Percentiles rank a stretch among this genome's conserved stretches.
Evolutionary conservation across 2,329 filamentous ascomycete genomes (phyloP).

Genomic region (Phyllosticta paracitricarpa): DNA sequence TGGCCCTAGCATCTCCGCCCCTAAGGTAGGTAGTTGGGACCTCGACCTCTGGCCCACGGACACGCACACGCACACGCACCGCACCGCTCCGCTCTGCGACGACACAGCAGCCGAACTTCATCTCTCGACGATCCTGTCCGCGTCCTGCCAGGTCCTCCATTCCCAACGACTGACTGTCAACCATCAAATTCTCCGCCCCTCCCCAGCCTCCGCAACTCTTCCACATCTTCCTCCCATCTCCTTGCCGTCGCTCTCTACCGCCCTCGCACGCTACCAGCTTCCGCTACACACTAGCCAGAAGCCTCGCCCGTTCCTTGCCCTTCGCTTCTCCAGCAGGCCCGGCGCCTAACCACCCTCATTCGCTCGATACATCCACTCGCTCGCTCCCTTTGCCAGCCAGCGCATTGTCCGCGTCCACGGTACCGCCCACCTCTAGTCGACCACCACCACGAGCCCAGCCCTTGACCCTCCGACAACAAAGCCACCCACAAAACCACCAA

Average conservation of each 20-base stretch:
- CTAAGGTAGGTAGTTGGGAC: no score
- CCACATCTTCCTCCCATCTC: not conserved
- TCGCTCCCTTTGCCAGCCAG: not conserved
- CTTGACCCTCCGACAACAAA: not conserved
- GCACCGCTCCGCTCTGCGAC: no score
- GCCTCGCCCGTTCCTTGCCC: constrained; percentile 4
- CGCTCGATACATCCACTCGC: constrained; percentile 3
- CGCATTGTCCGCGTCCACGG: not conserved
- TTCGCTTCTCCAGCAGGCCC: constrained; percentile 8
- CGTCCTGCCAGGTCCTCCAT: not conserved
- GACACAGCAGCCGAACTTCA: not conserved
- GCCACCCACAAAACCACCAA: not conserved
- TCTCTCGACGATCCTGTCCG: not conserved
- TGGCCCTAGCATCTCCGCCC: no score
- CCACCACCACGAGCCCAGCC: not conserved
- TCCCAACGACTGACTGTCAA: not conserved
- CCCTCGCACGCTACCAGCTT: not conserved
- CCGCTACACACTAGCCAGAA: not conserved
- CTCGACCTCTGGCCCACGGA: no score
- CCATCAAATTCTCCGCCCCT: not conserved
- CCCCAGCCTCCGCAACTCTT: not conserved
- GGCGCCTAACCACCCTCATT: constrained; percentile 11
- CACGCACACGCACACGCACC: no score
- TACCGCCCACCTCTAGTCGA: not conserved
- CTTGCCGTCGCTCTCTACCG: not conserved